Percentiles rank a stretch among this genome's conserved stretches.
These are phyloP conservation scores for Sphaerulina vaccinii DNA, from an alignment of 2,329 filamentous ascomycete species.

Conservation along the genomic window DNA sequence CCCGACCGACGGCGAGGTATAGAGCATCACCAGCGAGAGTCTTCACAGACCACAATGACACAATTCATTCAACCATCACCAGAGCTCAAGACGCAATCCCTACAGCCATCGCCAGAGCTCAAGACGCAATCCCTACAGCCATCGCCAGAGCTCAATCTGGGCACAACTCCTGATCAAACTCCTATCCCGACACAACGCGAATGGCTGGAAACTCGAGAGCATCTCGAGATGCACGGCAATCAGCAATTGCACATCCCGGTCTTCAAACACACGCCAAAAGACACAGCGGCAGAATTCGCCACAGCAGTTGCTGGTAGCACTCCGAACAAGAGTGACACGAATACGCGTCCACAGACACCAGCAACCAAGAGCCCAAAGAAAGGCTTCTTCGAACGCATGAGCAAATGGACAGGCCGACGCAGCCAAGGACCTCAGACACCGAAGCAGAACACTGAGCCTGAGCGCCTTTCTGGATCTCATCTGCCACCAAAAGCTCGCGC, in stretches of 20 bases:
- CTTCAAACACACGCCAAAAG: constrained; percentile 30
- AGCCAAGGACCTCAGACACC: constrained; percentile 11
- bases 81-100: too few species aligned
- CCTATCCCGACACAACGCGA: constrained; percentile 39
- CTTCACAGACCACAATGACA: constrained; percentile 31
- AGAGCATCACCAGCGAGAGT: constrained; percentile 17
- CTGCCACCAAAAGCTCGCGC: constrained; percentile 39
- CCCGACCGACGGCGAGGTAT: constrained; percentile 3
- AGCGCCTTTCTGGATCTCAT: constrained; percentile 3
- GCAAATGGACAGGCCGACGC: constrained; percentile 12
- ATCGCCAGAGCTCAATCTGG: constrained; percentile 29
- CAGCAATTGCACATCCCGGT: constrained; percentile 35
- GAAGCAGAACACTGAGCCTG: constrained; percentile 7
- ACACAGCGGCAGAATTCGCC: constrained; percentile 23
- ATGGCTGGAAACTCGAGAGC: constrained; percentile 42
- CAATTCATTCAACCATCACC: constrained; percentile 29
- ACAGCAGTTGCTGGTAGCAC: constrained; percentile 14
- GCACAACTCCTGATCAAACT: constrained; percentile 26
- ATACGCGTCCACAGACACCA: constrained; percentile 10
- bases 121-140: constrained; percentile 31
- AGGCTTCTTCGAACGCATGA: constrained; percentile 38
- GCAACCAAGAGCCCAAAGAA: constrained; percentile 42
- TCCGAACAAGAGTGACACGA: constrained; percentile 14
- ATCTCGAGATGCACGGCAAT: constrained; percentile 35
- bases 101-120: too few species aligned